Base-by-base conservation (phyloP, 2,329 filamentous ascomycete species). In the Aspergillus pseudoglaucus region DNA sequence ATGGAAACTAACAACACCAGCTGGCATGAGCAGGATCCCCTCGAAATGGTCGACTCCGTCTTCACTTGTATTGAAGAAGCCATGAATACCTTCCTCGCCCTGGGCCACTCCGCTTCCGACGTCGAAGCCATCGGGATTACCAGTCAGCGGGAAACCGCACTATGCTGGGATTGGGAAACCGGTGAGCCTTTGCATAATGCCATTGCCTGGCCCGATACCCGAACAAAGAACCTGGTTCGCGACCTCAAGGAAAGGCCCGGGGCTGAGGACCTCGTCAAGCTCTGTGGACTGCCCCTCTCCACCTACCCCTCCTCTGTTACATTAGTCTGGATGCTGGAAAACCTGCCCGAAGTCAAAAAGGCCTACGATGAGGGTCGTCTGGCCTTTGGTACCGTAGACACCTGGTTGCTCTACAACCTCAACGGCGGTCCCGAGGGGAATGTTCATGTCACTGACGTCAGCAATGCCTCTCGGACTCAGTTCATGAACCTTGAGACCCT, bases 401-500 rank as follows among this genome's bases (percentile, higher is more conserved):
- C 86, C 2, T 95, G 90, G 90, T 75, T 95, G 49, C 79, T 95
- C 46, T 95, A 88, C 72, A 83, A 84, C 59, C 79, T 95, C 44
- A 75, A 94, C 61, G 88, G 87, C 49, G 84, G 86, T 44, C 76
- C 74, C 27, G 75, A 81, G 50, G 81, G 78, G 45, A 79, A 84
- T 47, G 69, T 90, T 39, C 84, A 88, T 62, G 88, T 95, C 49
- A 93, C 90, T 0, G 90, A 95, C 66, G 82, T 85, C 42, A 89
- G 87, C 51, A 95, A 95, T 65, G 90, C 90, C 17, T 91, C 87
- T 46, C 78, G 90, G 61, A 95, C 90, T 51, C 94, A 95, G 89
- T 93, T 95, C 69, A 90, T 95, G 85, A 89, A 95, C 70, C 76
- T 95, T 46, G 78, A 83, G 58, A 90, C 84, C 9, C 76, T 89